Base-by-base conservation (phyloP, 2,329 filamentous ascomycete genomes). In the Cercospora janseana region DNA sequence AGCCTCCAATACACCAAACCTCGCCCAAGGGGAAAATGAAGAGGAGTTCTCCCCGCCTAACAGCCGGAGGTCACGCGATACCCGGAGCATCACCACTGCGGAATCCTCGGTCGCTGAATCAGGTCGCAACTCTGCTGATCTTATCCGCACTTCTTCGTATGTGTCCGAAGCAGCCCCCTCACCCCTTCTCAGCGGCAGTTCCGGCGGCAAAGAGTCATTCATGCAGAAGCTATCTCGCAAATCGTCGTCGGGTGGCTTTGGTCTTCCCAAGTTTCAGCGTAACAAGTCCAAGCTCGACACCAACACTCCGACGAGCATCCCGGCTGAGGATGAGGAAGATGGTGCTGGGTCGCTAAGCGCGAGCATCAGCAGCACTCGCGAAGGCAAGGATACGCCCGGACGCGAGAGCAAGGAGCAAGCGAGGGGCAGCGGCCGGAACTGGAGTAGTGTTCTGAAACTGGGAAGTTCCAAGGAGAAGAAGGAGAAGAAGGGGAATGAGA, bases 151-250 rank as follows among this genome's bases (percentile, higher is more conserved):
- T 20, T 60, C 64, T 8, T 60, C 58, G 2, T 63, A 72, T 18
- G 69, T 70, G 41, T 65, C 73, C 10, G 72, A 74, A 34, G 67
- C 67, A 15, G 64, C 59, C 9, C 55, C 66, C 3, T 71, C 68
- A 4, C 68, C 71, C 31, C 66, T 52, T 60, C 51, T 63, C 4
- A 43, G 59, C 20, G 60, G 62, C 35, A 61, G 62, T 27, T 54
- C 65, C 32, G 59, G 46, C 18, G 69, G 71, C 51, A 75, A 72
- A 46, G 73, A 76, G 42, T 69, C 67, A 2, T 74, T 77, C 57
- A 76, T 77, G 72, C 69, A 72, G 52, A 76, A 76, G 53, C 67
- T 78, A 29, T 70, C 70, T 4, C 71, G 75, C 46, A 78, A 78
- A 59, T 68, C 68, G 27, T 72, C 68, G 51, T 70, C 71, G 0